A percentile compares a stretch with the other conserved stretches of the same genome.
Conservation (phyloP, 768 basidiomycete genomes). For the Serendipita sp. region DNA sequence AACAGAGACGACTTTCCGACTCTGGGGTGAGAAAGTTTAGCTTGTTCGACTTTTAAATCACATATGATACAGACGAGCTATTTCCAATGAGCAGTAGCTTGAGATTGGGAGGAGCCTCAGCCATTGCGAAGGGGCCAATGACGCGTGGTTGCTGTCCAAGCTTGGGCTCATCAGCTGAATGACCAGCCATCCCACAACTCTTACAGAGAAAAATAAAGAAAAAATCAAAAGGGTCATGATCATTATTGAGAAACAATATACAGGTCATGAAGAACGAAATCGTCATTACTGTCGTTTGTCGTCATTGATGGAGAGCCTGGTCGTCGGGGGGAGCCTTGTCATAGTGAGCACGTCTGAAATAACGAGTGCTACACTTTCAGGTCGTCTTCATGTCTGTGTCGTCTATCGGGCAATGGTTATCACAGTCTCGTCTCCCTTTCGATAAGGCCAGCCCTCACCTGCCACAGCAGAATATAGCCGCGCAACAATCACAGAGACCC, state of each 20-base stretch:
- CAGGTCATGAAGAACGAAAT: too few relatives aligned
- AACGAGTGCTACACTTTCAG: not conserved
- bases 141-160: slow-evolving; percentile 1
- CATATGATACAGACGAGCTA: slow-evolving; percentile 8
- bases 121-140: not conserved
- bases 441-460: not conserved
- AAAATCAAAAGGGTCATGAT: too few relatives aligned
- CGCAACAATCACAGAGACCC: slow-evolving; percentile 28
- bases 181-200: too few relatives aligned
- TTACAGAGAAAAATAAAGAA: too few relatives aligned
- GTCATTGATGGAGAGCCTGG: too few relatives aligned
- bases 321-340: too few relatives aligned
- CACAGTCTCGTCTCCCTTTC: not conserved
- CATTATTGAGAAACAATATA: too few relatives aligned
- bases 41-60: not conserved
- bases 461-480: slow-evolving; percentile 20
- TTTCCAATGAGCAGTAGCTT: slow-evolving; percentile 15
- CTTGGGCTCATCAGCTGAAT: not conserved
- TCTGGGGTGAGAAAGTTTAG: not conserved
- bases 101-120: not conserved
- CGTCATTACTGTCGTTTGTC: too few relatives aligned
- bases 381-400: not conserved
- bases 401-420: not conserved
- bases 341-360: too few relatives aligned
- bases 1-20: slow-evolving; percentile 88